These are phyloP conservation scores for Drechslerella coelobrocha DNA, from an alignment of 2,329 filamentous ascomycete genomes.

Conservation along the genomic window DNA sequence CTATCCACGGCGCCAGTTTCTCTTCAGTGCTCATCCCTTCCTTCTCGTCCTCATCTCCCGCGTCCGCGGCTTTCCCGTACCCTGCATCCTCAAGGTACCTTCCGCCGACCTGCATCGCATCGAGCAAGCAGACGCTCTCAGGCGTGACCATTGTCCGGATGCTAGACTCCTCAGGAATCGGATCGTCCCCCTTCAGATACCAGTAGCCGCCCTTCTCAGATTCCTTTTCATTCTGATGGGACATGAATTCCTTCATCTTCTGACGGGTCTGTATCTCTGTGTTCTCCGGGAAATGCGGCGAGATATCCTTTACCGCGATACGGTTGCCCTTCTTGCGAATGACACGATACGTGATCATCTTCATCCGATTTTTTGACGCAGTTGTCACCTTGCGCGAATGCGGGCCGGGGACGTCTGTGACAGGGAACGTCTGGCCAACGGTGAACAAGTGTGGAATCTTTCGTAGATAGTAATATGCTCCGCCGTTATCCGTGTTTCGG, in stretches of 20 bases:
- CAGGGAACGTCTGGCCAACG: conserved; percentile 91
- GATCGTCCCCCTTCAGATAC: conserved; percentile 76
- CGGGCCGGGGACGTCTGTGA: conserved; percentile 87
- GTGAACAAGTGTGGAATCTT: conserved; percentile 90
- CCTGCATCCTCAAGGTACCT: conserved; percentile 91
- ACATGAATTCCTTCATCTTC: conserved; percentile 95
- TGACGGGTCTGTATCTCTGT: conserved; percentile 95
- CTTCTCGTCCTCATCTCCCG: conserved; percentile 61
- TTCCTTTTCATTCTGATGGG: conserved; percentile 70
- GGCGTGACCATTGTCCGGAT: conserved; percentile 90
- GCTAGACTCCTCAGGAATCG: conserved; percentile 77
- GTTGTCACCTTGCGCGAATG: conserved; percentile 95
- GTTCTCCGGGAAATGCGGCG: conserved; percentile 87
- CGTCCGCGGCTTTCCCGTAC: conserved; percentile 71
- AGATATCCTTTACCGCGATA: conserved; percentile 81
- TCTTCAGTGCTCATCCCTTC: conserved; percentile 64
- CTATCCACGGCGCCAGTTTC: conserved; percentile 93
- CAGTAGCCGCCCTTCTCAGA: conserved; percentile 71
- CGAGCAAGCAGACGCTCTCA: conserved; percentile 90
- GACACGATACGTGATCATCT: conserved; percentile 92
- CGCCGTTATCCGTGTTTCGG: conserved; percentile 76
- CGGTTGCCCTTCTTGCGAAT: conserved; percentile 76
- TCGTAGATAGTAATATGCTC: conserved; percentile 80
- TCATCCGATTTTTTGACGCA: conserved; percentile 93
- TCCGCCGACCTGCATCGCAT: conserved; percentile 94